phyloP scores from a whole-genome alignment of 352 stramenopile genomes.

The Phytopythium vexans region DNA sequence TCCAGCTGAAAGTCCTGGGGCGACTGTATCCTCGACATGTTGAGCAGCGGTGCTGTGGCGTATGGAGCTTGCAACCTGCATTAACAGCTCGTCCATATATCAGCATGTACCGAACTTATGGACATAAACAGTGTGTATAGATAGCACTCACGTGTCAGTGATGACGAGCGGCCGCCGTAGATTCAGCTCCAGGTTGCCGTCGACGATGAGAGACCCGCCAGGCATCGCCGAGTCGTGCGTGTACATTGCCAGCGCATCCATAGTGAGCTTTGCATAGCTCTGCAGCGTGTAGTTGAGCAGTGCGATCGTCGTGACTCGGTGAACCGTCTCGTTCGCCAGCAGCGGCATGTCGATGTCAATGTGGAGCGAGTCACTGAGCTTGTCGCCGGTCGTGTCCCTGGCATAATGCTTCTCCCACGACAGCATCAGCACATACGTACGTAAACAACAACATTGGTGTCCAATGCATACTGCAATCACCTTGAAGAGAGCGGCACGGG shows the following conservation, averaged over 20 bases:
- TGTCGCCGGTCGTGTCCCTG: constrained; percentile 48
- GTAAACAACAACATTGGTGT: not conserved
- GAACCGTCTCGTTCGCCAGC: constrained; percentile 37
- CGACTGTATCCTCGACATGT: constrained; percentile 30
- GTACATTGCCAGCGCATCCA: constrained; percentile 53
- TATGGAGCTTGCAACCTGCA: constrained; percentile 37
- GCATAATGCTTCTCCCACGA: constrained; percentile 29
- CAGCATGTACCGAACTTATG: not conserved
- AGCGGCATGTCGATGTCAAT: constrained; percentile 49
- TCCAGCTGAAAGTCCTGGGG: constrained; percentile 36
- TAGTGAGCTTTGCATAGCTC: constrained; percentile 50
- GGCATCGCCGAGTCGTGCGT: constrained; percentile 33
- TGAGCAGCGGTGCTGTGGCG: constrained; percentile 29
- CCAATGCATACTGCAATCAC: constrained; percentile 10
- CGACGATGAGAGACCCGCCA: constrained; percentile 31
- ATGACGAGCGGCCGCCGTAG: constrained; percentile 46
- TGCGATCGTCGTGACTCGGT: constrained; percentile 39
- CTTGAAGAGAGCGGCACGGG: constrained; percentile 34
- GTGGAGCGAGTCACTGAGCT: constrained; percentile 46
- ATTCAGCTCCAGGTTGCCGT: constrained; percentile 59
- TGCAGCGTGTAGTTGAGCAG: constrained; percentile 64
- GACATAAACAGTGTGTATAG: not conserved
- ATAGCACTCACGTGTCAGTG: constrained; percentile 27
- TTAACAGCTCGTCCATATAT: not conserved
- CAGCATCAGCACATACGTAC: not conserved